Evolutionary conservation across 345 rosid species (phyloP), one percentile per base, ranked within the genome.

Genomic region (Carallia pectinifolia): DNA sequence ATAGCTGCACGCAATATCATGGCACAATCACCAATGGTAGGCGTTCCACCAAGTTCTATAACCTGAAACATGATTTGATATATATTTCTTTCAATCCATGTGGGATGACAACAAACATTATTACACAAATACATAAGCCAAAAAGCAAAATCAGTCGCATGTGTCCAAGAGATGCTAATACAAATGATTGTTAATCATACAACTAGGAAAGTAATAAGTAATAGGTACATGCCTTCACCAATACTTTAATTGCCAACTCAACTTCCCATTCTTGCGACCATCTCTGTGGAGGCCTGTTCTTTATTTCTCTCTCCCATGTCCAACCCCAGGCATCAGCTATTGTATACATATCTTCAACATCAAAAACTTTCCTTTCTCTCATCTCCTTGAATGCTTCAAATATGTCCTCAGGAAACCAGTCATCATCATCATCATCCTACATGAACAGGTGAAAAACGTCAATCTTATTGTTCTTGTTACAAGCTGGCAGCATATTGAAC

Each of bases 251-350:
- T 15, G 97, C 97, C 82, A 94, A 83, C 76, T 88, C 97, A 60
- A 91, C 98, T 81, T 94, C 98, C 96, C 91, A 85, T 69, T 94
- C 98, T 58, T 89, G 98, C 58, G 98, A 88, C 98, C 98, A 91
- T 68, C 79, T 88, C 77, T 54, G 85, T 19, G 96, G 97, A 73
- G 78, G 80, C 83, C 78, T 89, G 74, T 84, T 90, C 87, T 78
- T 88, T 68, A 87, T 70, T 56, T 91, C 88, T 74, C 68, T 87
- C 79, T 94, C 98, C 98, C 98, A 94, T 37, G 98, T 91, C 98
- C 98, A 94, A 75, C 96, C 97, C 98, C 98, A 94, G 72, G 78
- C 98, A 87, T 94, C 98, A 61, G 98, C 95, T 77, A 91, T 85
- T 9, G 96, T 89, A 80, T 91, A 94, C 96, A 94, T 94, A 69